Conservation (phyloP, 352 stramenopile species). For the Globisporangium megalacanthum region DNA sequence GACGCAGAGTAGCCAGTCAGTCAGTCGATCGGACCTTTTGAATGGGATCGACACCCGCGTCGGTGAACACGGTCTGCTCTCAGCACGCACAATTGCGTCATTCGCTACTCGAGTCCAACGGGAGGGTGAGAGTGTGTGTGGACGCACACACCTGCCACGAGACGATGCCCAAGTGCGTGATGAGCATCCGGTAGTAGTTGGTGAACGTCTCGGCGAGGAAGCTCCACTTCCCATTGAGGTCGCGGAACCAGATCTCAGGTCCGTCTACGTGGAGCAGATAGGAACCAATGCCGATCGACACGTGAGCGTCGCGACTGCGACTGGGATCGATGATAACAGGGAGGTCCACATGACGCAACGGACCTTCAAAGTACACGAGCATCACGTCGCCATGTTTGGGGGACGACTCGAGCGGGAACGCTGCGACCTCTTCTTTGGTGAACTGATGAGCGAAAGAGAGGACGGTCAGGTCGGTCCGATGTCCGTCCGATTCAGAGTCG, state of each 20-base stretch:
- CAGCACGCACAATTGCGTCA: background rate
- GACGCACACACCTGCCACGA: slow-evolving; percentile 49
- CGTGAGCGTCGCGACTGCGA: background rate
- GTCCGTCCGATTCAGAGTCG: background rate
- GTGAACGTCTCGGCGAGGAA: slow-evolving; percentile 65
- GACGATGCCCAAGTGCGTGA: slow-evolving; percentile 68
- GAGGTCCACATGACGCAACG: background rate
- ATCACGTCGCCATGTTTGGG: slow-evolving; percentile 48
- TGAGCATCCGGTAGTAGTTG: slow-evolving; percentile 82
- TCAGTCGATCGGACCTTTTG: slow-evolving; percentile 29
- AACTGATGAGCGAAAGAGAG: background rate
- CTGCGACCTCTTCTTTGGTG: slow-evolving; percentile 22
- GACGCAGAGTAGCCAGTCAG: background rate
- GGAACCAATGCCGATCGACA: background rate
- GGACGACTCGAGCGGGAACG: slow-evolving; percentile 56
- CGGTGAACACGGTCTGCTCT: slow-evolving; percentile 51
- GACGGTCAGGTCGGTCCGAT: background rate
- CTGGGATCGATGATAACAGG: background rate
- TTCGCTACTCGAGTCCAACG: background rate
- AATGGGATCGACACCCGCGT: slow-evolving; percentile 48
- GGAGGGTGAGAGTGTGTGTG: background rate
- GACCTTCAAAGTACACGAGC: slow-evolving; percentile 38
- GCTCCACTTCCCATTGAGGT: slow-evolving; percentile 53
- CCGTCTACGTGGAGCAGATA: slow-evolving; percentile 16
- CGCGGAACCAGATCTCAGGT: slow-evolving; percentile 61